phyloP scores from a whole-genome alignment of 768 basidiomycete species.

The Tulasnella sp. region DNA sequence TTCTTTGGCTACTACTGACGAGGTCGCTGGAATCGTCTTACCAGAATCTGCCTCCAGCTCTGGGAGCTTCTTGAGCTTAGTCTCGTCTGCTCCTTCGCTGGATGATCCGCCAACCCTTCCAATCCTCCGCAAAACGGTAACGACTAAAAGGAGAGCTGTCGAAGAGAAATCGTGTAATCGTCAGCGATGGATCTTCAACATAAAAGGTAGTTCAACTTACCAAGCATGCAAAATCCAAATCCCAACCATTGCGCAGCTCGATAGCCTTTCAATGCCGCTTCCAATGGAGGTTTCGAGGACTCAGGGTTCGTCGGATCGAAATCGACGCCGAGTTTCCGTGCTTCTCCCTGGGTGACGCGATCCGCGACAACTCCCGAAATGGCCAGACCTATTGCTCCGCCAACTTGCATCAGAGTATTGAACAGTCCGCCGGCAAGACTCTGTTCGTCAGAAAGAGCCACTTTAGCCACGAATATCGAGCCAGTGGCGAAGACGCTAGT shows the following conservation, averaged over 20 bases:
- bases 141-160: neutral
- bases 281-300: slow-evolving; percentile 35
- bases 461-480: slow-evolving; percentile 68
- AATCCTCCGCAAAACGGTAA: no score
- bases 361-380: slow-evolving; percentile 70
- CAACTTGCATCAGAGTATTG: slow-evolving; percentile 71
- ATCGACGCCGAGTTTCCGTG: slow-evolving; percentile 37
- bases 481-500: slow-evolving; percentile 57
- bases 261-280: slow-evolving; percentile 52
- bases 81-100: no score
- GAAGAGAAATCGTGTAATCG: no score
- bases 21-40: no score
- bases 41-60: no score
- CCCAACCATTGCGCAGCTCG: slow-evolving; percentile 62
- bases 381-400: slow-evolving; percentile 58
- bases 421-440: slow-evolving; percentile 71
- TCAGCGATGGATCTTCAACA: no score
- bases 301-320: slow-evolving; percentile 32
- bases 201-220: slow-evolving; percentile 47
- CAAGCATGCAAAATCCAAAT: slow-evolving; percentile 58
- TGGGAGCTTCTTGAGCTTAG: no score
- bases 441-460: slow-evolving; percentile 64
- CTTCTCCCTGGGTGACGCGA: slow-evolving; percentile 41
- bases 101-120: no score
- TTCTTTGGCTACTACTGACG: no score